phyloP scores from a whole-genome alignment of 202 grass and related monocot genomes.

The Eragrostis tef region DNA sequence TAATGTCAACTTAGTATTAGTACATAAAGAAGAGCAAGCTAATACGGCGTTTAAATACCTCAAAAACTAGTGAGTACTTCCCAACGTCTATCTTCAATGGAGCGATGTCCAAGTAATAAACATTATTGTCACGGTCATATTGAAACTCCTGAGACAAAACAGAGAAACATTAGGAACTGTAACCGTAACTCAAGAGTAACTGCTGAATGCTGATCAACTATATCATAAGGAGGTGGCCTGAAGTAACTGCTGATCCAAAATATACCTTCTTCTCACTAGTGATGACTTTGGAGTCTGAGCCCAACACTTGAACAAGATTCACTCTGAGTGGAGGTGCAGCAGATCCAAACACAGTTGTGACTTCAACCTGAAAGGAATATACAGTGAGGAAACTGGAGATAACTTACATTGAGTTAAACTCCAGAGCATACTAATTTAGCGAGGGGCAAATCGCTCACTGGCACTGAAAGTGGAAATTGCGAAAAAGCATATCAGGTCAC shows the following conservation, averaged over 20 bases:
- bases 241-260: constrained; percentile 27
- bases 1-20: constrained; percentile 4
- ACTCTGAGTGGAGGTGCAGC: constrained; percentile 73
- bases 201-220: not conserved
- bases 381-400: constrained; percentile 9
- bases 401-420: constrained; percentile 6
- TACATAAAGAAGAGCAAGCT: constrained; percentile 21
- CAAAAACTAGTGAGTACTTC: constrained; percentile 84
- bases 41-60: constrained; percentile 61
- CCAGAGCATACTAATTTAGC: not conserved
- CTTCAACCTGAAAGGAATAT: constrained; percentile 76
- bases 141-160: constrained; percentile 73
- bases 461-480: not conserved
- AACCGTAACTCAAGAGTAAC: not conserved
- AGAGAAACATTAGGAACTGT: constrained; percentile 3
- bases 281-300: constrained; percentile 69
- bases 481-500: not conserved
- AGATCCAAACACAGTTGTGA: constrained; percentile 91
- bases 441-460: not conserved
- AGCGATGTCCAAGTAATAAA: constrained; percentile 88
- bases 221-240: not conserved
- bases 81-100: constrained; percentile 90
- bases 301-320: constrained; percentile 69
- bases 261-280: constrained; percentile 69
- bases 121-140: constrained; percentile 69